phyloP scores from a whole-genome alignment of 1,139 yeast species.

The Meyerozyma athensensis region DNA sequence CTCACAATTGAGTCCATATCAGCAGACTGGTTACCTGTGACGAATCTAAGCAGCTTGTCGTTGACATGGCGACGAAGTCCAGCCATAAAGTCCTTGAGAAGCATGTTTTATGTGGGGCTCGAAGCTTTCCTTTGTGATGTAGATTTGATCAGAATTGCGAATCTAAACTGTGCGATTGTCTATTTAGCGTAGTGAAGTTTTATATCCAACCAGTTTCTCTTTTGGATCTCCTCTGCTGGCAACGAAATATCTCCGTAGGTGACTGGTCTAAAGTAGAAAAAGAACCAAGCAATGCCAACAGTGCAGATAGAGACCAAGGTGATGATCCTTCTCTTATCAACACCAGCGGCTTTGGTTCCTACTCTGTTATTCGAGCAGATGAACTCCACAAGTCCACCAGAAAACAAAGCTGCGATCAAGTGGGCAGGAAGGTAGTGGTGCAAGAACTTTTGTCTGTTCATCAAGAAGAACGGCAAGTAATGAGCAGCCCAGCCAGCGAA shows the following conservation, averaged over 20 bases:
- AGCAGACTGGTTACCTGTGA: conserved; percentile 80
- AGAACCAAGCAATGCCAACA: conserved; percentile 54
- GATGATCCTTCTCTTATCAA: conserved; percentile 23
- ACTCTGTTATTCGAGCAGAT: conserved; percentile 58
- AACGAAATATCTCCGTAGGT: conserved; percentile 77
- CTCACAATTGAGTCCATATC: conserved; percentile 85
- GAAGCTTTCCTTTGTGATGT: not conserved
- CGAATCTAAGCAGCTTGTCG: conserved; percentile 32
- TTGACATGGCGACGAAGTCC: conserved; percentile 3
- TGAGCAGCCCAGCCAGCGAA: conserved; percentile 86
- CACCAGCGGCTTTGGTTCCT: conserved; percentile 18
- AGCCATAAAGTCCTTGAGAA: not conserved
- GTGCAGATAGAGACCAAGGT: conserved; percentile 38
- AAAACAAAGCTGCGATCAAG: conserved; percentile 74
- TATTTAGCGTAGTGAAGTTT: conserved; percentile 81
- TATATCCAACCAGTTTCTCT: conserved; percentile 80
- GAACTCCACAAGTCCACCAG: conserved; percentile 81
- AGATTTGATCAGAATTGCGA: not conserved
- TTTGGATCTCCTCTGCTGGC: conserved; percentile 56
- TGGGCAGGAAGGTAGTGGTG: conserved; percentile 98
- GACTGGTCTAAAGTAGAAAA: conserved; percentile 74
- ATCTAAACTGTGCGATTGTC: not conserved
- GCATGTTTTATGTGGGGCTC: not conserved
- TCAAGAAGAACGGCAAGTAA: conserved; percentile 84
- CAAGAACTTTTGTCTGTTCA: conserved; percentile 89